Conservation (phyloP, 2,329 filamentous ascomycete species). For the Phyllosticta ampelicida region DNA sequence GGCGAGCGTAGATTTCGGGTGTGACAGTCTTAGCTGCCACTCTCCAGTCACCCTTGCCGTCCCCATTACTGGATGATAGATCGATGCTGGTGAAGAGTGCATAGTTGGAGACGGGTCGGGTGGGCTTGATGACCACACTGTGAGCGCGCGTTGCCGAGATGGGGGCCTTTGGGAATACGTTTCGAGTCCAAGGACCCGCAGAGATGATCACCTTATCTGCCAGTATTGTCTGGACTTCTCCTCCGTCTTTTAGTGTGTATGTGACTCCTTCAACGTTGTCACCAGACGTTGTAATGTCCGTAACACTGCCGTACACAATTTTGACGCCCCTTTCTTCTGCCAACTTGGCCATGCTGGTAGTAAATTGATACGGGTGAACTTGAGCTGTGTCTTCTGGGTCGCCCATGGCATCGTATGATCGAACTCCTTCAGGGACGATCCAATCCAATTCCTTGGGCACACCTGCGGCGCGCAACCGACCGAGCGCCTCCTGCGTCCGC, state of each 20-base stretch:
- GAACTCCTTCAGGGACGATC: conserved; percentile 58
- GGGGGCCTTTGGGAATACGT: conserved; percentile 43
- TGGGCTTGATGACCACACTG: conserved; percentile 50
- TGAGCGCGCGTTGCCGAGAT: conserved; percentile 52
- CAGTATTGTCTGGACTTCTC: conserved; percentile 38
- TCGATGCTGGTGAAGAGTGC: conserved; percentile 80
- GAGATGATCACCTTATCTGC: conserved; percentile 50
- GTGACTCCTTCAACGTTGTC: conserved; percentile 50
- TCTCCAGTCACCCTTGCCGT: not conserved
- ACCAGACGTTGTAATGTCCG: conserved; percentile 44
- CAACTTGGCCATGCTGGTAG: conserved; percentile 67
- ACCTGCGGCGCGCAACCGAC: conserved; percentile 44
- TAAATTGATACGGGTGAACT: conserved; percentile 88
- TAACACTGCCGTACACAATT: conserved; percentile 59
- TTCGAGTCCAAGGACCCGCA: conserved; percentile 51
- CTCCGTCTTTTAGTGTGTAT: conserved; percentile 44
- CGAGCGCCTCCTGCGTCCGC: conserved; percentile 39
- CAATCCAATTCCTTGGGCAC: conserved; percentile 76
- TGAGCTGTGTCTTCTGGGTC: conserved; percentile 73
- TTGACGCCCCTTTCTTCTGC: conserved; percentile 50
- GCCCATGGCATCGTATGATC: conserved; percentile 74
- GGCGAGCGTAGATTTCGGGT: conserved; percentile 89
- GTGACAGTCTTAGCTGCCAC: conserved; percentile 47
- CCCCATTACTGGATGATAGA: conserved; percentile 47
- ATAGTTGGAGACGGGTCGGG: conserved; percentile 54